These are phyloP conservation scores for Rutstroemia sp. DNA, from an alignment of 2,329 filamentous ascomycete species.

Conservation along the genomic window DNA sequence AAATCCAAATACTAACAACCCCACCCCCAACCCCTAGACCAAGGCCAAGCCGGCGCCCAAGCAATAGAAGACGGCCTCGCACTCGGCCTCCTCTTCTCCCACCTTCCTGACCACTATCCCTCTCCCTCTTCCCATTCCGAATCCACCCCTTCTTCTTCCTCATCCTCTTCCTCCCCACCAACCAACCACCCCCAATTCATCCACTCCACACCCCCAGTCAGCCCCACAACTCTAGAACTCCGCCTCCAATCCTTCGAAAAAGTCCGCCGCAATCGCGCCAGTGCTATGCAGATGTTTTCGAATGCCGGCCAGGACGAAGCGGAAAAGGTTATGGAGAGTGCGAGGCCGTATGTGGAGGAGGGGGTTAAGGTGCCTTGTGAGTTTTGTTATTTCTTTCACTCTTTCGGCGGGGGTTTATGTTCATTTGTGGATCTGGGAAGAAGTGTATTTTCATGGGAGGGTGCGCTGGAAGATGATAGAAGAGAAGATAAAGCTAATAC, in stretches of 20 bases:
- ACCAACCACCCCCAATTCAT: neutral
- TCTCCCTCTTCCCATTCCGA: neutral
- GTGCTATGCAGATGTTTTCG: slow-evolving; percentile 3
- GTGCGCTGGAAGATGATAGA: neutral
- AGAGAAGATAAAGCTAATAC: neutral
- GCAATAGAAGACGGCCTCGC: slow-evolving; percentile 62
- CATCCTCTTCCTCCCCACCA: neutral
- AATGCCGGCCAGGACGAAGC: neutral
- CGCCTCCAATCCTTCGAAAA: neutral
- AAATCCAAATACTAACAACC: neutral
- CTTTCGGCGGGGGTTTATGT: no score
- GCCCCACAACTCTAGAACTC: neutral
- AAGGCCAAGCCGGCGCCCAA: slow-evolving; percentile 54
- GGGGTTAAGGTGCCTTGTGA: neutral
- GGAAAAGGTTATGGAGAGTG: neutral
- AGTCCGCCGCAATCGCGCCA: neutral
- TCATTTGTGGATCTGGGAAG: no score
- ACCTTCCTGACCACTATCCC: neutral
- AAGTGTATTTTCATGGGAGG: no score
- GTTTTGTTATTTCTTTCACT: neutral
- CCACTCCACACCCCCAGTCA: neutral
- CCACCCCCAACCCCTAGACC: slow-evolving; percentile 27
- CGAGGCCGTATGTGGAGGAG: neutral
- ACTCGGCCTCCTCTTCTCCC: slow-evolving; percentile 30
- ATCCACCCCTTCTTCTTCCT: neutral